phyloP scores from a whole-genome alignment of 2,329 filamentous ascomycete genomes.

The Venturia oleaginea region DNA sequence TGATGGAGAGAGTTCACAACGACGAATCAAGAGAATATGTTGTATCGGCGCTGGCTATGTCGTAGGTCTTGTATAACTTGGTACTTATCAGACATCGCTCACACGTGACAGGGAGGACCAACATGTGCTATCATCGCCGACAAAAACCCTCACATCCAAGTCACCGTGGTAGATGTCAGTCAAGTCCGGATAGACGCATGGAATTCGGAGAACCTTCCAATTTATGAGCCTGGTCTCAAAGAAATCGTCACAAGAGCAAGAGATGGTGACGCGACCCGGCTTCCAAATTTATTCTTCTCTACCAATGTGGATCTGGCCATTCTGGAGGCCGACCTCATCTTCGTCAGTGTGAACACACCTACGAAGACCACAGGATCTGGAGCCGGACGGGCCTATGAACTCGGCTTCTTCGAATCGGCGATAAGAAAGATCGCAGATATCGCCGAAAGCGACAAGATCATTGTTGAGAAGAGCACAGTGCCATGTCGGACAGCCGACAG shows the following conservation, averaged over 20 bases:
- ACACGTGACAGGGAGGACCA: slow-evolving; percentile 49
- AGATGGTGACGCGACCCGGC: slow-evolving; percentile 23
- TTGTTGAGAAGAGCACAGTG: slow-evolving; percentile 74
- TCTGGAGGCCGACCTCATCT: slow-evolving; percentile 58
- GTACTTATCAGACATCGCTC: background rate
- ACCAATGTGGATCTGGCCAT: slow-evolving; percentile 54
- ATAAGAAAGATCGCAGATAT: slow-evolving; percentile 57
- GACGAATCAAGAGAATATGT: slow-evolving; percentile 50
- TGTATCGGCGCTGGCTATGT: slow-evolving; percentile 71
- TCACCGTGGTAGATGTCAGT: slow-evolving; percentile 65
- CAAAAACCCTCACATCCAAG: slow-evolving; percentile 59
- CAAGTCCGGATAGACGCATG: slow-evolving; percentile 56
- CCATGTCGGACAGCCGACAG: slow-evolving; percentile 64
- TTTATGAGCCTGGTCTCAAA: slow-evolving; percentile 63
- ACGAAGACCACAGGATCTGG: slow-evolving; percentile 63
- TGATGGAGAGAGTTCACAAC: background rate
- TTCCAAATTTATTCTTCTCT: slow-evolving; percentile 63
- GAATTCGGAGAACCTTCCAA: slow-evolving; percentile 65
- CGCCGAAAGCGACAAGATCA: slow-evolving; percentile 57
- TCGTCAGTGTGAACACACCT: slow-evolving; percentile 70
- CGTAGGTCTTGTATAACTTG: slow-evolving; percentile 37
- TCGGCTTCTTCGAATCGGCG: slow-evolving; percentile 63
- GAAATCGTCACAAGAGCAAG: slow-evolving; percentile 58
- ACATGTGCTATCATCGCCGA: slow-evolving; percentile 65
- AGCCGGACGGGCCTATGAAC: slow-evolving; percentile 60